Evolutionary conservation across 2,329 filamentous ascomycete species (phyloP), one percentile per base, ranked within the genome.

Genomic region (Clathrospora elynae): DNA sequence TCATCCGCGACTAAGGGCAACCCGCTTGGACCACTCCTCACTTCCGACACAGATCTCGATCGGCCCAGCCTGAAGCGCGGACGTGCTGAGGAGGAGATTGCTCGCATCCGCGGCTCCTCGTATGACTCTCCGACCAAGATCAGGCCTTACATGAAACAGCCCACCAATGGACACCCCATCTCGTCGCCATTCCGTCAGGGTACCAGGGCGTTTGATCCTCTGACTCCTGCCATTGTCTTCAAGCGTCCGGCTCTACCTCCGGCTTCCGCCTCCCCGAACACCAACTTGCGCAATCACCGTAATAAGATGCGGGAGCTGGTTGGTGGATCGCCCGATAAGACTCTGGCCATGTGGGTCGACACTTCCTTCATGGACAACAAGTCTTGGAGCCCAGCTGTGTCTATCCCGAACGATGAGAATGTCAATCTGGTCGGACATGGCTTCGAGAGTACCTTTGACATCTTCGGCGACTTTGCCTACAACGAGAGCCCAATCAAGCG

Each of bases 21-120:
- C 51, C 80, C 82, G 53, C 77, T 81, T 47, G 75, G 75, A 11
- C 77, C 82, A 42, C 77, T 88, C 12, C 78, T 90, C 29, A 89
- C 86, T 3, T 92, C 89, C 0, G 90, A 95, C 61, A 69, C 79
- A 30, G 80, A 83, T 61, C 81, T 85, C 37, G 87, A 90, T 57
- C 84, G 85, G n/a, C 86, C 86, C 35, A 82, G 83, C 41, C 85
- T 90, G 59, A 95, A 92, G 75, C 86, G 89, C 47, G 92, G 92
- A 19, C 87, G 92, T 49, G 93, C 93, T 11, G 93, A 97, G 70
- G 91, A 95, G 61, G 93, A 96, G 71, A 96, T 99, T 75, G 88
- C 88, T 31, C 88, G 92, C 26, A 86, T 97, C 39, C 87, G 93
- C 55, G 88, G 88, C 50, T 96, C 92, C 2, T 96, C 90, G 2